Conservation (phyloP, 2,329 filamentous ascomycete species). For the Xylariaceae sp. region DNA sequence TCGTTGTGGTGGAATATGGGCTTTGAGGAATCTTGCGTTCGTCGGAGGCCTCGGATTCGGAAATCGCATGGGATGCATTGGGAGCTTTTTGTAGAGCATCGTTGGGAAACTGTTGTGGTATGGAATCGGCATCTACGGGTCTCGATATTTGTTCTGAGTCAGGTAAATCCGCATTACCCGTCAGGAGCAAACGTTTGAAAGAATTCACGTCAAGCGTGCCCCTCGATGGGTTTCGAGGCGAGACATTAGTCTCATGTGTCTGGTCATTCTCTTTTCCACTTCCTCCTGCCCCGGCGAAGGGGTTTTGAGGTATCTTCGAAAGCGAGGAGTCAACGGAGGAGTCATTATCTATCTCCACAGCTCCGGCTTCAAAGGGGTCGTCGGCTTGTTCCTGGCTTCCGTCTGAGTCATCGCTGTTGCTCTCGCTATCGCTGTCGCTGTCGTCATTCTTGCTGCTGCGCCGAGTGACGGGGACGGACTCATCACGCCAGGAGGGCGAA, state of each 20-base stretch:
- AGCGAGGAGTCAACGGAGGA: constrained; percentile 21
- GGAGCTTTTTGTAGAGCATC: constrained; percentile 49
- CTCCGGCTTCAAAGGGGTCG: constrained; percentile 24
- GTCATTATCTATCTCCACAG: constrained; percentile 13
- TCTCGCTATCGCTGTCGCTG: constrained; percentile 23
- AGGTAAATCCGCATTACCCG: constrained; percentile 52
- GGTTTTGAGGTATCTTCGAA: constrained; percentile 40
- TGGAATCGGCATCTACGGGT: constrained; percentile 48
- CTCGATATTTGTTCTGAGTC: constrained; percentile 17
- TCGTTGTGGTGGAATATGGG: constrained; percentile 24
- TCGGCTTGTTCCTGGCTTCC: constrained; percentile 25
- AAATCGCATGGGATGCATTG: constrained; percentile 54
- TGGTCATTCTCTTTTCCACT: constrained; percentile 41
- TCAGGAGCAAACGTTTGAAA: constrained; percentile 71
- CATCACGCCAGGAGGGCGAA: constrained; percentile 55
- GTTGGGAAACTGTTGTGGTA: constrained; percentile 54
- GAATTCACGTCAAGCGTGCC: constrained; percentile 67
- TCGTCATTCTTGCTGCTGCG: background rate
- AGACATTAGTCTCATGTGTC: constrained; percentile 31
- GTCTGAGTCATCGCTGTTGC: constrained; percentile 26
- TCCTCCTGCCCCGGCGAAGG: constrained; percentile 52
- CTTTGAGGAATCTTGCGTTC: constrained; percentile 37
- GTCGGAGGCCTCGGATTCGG: constrained; percentile 45
- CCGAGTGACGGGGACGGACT: constrained; percentile 34
- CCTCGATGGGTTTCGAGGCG: constrained; percentile 33